Base-by-base conservation (phyloP, 257 asterid species). In the Lycium ferocissimum region DNA sequence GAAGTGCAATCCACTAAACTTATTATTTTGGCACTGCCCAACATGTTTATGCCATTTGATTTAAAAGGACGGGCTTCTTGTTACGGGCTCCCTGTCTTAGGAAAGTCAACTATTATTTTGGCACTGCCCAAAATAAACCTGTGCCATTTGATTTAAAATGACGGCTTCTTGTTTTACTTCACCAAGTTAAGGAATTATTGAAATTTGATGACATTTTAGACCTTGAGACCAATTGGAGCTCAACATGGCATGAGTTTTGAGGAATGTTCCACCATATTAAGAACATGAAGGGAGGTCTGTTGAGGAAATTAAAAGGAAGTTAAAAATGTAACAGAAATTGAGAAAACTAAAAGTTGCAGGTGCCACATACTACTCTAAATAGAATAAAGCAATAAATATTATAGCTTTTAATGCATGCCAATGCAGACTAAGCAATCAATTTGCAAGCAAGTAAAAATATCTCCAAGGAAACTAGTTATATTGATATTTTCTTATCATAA, bases 381-480 rank as follows among this genome's bases (percentile, higher is more conserved):
- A 76, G 63, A 76, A 33, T 76, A 22, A 13, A 49, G 58, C 47
- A 76, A 75, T 51, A 53, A 51, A 51, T 20, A 26, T 14, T 13
- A 3, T 0, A 76, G 51, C 22, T 22, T 26, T 20, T n/a, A 53
- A 53, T 53, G 65, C 49, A 78, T 53, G 82, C 49, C 63, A 26
- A 78, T 53, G 65, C 49, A 78, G 82, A 51, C 47, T 14, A 53
- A 33, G 65, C 66, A 53, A 26, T 33, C 65, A 53, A 75, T 51
- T 78, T 33, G 63, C 82, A 78, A 78, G 63, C 65, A 78, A 78
- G 49, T 53, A 78, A 14, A 76, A 53, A 51, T 53, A 53, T 76
- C 45, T 76, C 43, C 40, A 76, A 76, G 26, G 43, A 15, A 53
- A 76, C 82, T 51, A 76, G 47, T 26, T 22, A 22, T 26, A 76